phyloP scores from a whole-genome alignment of 495 filamentous ascomycete genomes.

The Xylaria flabelliformis region DNA sequence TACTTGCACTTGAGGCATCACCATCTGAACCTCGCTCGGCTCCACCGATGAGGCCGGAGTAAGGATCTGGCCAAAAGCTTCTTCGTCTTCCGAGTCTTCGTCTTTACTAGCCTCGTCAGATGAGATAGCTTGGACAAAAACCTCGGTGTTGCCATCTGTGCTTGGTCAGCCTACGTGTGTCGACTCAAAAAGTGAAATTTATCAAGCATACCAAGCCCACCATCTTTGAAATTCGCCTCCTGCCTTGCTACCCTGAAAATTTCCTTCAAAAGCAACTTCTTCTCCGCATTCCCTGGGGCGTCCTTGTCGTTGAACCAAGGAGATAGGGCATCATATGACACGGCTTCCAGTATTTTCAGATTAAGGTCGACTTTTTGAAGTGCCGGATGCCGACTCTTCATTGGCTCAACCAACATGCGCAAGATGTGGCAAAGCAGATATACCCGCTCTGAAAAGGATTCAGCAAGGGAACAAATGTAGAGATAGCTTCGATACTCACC shows the following conservation, averaged over 20 bases:
- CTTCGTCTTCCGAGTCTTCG: slow-evolving; percentile 41
- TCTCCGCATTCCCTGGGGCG: slow-evolving; percentile 48
- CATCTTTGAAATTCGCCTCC: slow-evolving; percentile 66
- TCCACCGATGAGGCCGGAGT: slow-evolving; percentile 35
- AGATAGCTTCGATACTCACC: slow-evolving; percentile 54
- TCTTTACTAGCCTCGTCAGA: slow-evolving; percentile 32
- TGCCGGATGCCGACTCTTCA: slow-evolving; percentile 44
- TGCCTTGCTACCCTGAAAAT: slow-evolving; percentile 69
- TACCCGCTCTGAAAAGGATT: slow-evolving; percentile 59
- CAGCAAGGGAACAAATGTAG: slow-evolving; percentile 14
- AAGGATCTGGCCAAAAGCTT: slow-evolving; percentile 38
- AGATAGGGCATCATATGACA: slow-evolving; percentile 53
- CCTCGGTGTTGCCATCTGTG: slow-evolving; percentile 46
- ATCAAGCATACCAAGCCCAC: slow-evolving; percentile 63
- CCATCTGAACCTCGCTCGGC: slow-evolving; percentile 32
- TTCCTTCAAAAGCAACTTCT: slow-evolving; percentile 61
- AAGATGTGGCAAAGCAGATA: slow-evolving; percentile 68
- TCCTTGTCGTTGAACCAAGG: slow-evolving; percentile 53
- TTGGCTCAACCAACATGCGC: slow-evolving; percentile 58
- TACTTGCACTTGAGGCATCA: slow-evolving; percentile 37
- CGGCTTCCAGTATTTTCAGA: slow-evolving; percentile 54
- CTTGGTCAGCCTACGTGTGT: slow-evolving; percentile 22
- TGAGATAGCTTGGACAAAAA: slow-evolving; percentile 47
- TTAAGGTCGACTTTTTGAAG: slow-evolving; percentile 48
- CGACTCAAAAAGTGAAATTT: neutral